Evolutionary conservation across 768 basidiomycete genomes (phyloP).

Genomic region (Cubamyces lactineus): DNA sequence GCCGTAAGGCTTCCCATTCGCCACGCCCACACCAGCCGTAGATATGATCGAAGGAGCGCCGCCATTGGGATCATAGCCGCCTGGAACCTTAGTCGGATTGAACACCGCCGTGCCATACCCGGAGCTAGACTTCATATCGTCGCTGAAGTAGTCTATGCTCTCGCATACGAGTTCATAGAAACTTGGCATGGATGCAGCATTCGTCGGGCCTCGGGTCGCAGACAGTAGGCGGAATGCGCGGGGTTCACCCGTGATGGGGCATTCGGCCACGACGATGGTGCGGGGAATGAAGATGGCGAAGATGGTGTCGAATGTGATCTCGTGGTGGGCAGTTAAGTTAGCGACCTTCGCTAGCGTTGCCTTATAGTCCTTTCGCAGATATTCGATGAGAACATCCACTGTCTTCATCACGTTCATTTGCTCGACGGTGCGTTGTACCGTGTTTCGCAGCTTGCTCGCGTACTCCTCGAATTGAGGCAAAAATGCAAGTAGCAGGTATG

Average conservation of each 20-base stretch:
- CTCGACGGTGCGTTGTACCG: constrained; percentile 40
- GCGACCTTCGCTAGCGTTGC: constrained; percentile 49
- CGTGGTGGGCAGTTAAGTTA: constrained; percentile 52
- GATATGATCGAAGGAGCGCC: not conserved
- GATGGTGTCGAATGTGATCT: constrained; percentile 61
- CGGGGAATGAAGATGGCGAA: constrained; percentile 59
- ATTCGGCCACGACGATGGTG: constrained; percentile 51
- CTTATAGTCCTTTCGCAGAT: constrained; percentile 53
- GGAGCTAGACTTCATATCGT: constrained; percentile 9
- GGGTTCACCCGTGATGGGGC: constrained; percentile 54
- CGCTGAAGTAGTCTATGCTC: constrained; percentile 54
- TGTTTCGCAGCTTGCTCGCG: constrained; percentile 42
- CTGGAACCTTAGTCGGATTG: not conserved
- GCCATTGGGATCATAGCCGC: not conserved
- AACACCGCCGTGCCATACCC: not conserved
- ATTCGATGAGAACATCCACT: constrained; percentile 51
- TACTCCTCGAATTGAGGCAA: constrained; percentile 50
- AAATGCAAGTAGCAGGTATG: constrained; percentile 58
- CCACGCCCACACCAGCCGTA: too few relatives aligned
- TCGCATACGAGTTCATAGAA: constrained; percentile 52
- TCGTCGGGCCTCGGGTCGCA: constrained; percentile 38
- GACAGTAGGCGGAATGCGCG: constrained; percentile 52
- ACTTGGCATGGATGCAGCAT: constrained; percentile 36
- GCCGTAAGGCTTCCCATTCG: constrained; percentile 35
- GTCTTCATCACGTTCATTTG: constrained; percentile 49